A percentile compares a stretch with the other conserved stretches of the same genome.
Conservation (phyloP, 352 stramenopile genomes). For the Pythium aphanidermatum region DNA sequence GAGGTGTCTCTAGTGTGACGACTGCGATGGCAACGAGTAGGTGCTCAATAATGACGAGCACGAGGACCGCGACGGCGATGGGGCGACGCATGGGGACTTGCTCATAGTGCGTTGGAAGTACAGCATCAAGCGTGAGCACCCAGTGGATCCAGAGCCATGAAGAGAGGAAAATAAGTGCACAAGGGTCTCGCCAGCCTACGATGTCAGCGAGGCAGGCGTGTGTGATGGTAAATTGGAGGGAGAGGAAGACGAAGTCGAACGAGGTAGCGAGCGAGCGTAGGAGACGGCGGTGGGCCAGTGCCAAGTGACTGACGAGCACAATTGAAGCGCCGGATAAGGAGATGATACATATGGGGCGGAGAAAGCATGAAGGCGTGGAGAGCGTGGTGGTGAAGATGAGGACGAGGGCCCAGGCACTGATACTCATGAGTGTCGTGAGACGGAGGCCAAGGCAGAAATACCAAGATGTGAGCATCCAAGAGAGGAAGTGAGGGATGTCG, state of each 20-base stretch:
- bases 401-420: background rate
- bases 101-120: constrained; percentile 1
- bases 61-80: background rate
- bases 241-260: constrained; percentile 16
- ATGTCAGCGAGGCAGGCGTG: constrained; percentile 9
- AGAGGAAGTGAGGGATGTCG: background rate
- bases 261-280: constrained; percentile 2
- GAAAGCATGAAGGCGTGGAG: too few species aligned
- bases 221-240: constrained; percentile 6
- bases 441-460: background rate
- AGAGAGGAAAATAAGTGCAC: background rate
- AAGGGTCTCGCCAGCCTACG: constrained; percentile 2
- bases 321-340: background rate
- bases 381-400: background rate
- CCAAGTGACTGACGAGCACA: background rate
- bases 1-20: too few species aligned
- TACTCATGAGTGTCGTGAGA: background rate
- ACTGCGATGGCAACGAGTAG: background rate
- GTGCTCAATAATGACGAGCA: constrained; percentile 8
- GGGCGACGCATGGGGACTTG: background rate
- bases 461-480: background rate
- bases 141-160: constrained; percentile 18
- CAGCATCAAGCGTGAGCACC: constrained; percentile 10
- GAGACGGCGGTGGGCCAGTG: constrained; percentile 8
- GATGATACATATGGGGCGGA: background rate